phyloP scores from a whole-genome alignment of 176 grass and related monocot species.

The Oropetium thomaeum region DNA sequence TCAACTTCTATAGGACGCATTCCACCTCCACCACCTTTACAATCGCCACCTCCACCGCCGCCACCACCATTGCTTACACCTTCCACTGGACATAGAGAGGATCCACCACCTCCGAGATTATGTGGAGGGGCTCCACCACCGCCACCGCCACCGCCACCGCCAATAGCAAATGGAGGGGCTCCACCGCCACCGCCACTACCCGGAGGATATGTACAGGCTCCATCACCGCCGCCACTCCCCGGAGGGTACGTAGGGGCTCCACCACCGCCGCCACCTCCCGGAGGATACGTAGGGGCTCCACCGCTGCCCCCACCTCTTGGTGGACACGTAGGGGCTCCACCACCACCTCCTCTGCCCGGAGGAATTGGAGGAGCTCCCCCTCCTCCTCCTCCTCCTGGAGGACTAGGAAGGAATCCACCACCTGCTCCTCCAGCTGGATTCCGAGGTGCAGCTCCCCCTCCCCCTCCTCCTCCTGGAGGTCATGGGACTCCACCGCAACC shows the following conservation, averaged over 20 bases:
- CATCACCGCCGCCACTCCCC: background rate
- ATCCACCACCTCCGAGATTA: background rate
- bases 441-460: constrained; percentile 42
- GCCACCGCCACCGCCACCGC: background rate
- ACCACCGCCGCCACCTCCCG: constrained; percentile 15
- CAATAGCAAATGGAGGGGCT: background rate
- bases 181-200: background rate
- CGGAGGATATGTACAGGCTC: background rate
- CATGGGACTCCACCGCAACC: constrained; percentile 46
- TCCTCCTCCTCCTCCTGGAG: constrained; percentile 22
- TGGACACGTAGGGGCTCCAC: constrained; percentile 7
- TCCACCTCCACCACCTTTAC: constrained; percentile 16
- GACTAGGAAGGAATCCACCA: constrained; percentile 23
- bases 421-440: constrained; percentile 33
- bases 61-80: background rate
- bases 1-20: background rate
- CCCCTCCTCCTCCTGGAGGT: constrained; percentile 38
- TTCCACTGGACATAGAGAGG: background rate
- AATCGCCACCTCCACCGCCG: background rate
- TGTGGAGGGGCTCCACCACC: constrained; percentile 1
- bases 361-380: constrained; percentile 26
- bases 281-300: background rate
- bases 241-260: background rate
- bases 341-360: constrained; percentile 2
- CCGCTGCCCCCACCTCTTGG: background rate